A percentile compares a stretch with the other conserved stretches of the same genome.
Evolutionary conservation across 257 asterid species (phyloP).

Genomic region (Penstemon barbatus): DNA sequence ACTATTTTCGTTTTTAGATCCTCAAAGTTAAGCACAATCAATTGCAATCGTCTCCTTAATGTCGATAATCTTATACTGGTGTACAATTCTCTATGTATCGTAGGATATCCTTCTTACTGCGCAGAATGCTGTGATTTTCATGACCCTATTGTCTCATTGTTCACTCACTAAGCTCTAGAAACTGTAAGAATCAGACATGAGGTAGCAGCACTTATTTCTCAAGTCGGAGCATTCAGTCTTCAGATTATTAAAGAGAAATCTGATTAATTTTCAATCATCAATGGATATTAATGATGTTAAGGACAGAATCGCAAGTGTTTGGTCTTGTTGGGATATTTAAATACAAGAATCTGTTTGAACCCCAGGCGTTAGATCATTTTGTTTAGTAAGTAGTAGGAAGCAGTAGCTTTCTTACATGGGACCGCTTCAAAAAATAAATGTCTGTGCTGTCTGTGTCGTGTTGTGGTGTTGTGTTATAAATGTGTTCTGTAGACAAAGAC

Average conservation of each 20-base stretch:
- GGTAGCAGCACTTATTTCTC: too few relatives aligned
- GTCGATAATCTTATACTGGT: too few relatives aligned
- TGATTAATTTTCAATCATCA: background rate
- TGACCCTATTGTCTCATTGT: too few relatives aligned
- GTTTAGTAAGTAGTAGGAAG: background rate
- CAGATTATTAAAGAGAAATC: background rate
- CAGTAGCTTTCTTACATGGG: background rate
- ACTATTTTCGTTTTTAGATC: too few relatives aligned
- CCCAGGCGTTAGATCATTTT: background rate
- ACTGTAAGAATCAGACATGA: too few relatives aligned
- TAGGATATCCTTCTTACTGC: too few relatives aligned
- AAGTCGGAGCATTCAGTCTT: too few relatives aligned
- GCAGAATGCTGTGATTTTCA: too few relatives aligned
- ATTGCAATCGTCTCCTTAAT: too few relatives aligned
- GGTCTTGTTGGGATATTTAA: background rate
- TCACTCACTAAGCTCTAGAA: too few relatives aligned
- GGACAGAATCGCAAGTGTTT: background rate
- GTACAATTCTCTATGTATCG: too few relatives aligned
- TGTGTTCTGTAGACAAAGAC: background rate
- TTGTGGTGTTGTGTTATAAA: background rate
- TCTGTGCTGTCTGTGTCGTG: background rate
- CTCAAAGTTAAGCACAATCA: too few relatives aligned
- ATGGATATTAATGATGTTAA: background rate
- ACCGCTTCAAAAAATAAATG: background rate
- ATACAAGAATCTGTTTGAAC: background rate